Base-by-base conservation (phyloP, 208 protist species). In the Trypanosoma lewisi region DNA sequence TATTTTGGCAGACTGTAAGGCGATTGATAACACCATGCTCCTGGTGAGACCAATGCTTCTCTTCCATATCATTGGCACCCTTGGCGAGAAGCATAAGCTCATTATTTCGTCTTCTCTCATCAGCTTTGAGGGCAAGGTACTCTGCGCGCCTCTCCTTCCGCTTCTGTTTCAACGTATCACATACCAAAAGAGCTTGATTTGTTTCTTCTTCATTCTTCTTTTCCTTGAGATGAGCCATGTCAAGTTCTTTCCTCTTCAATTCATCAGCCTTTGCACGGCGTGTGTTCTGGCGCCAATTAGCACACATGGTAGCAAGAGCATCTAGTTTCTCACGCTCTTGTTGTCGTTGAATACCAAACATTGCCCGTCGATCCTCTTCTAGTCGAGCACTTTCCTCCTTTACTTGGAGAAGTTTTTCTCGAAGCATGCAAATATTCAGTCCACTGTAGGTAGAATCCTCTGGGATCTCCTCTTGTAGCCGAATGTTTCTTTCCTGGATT, bases 11-110 rank as follows among this genome's bases (percentile, higher is more conserved):
- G 8, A 50, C 36, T 16, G 67, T 67, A 21, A 82, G 55, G n/a
- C 75, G 63, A 50, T 83, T 81, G 28, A 79, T 75, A 25, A 83
- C 67, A 23, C 83, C 74, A 8, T 80, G 73, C 65, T 94, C 88
- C 66, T 83, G 75, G 55, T 91, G 81, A 34, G 55, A 49, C 88
- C 88, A 94, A 39, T 82, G 74, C 44, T 78, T 68, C 53, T 78
- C 77, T 67, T 94, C 88, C 55, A 90, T 74, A 16, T 78, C 78
- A n/a, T 45, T 72, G 36, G 62, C 65, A 49, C 85, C 83, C 60
- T 79, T 76, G 25, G 77, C 73, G 16, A 81, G 77, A 37, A 94
- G 73, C 39, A 89, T 33, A 25, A 82, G 25, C 51, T 90, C 82
- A 53, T 92, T 88, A 12, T 61, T 66, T 19, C 73, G 61, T 58